Base-by-base conservation (phyloP, 257 asterid species). In the Rhazya stricta region DNA sequence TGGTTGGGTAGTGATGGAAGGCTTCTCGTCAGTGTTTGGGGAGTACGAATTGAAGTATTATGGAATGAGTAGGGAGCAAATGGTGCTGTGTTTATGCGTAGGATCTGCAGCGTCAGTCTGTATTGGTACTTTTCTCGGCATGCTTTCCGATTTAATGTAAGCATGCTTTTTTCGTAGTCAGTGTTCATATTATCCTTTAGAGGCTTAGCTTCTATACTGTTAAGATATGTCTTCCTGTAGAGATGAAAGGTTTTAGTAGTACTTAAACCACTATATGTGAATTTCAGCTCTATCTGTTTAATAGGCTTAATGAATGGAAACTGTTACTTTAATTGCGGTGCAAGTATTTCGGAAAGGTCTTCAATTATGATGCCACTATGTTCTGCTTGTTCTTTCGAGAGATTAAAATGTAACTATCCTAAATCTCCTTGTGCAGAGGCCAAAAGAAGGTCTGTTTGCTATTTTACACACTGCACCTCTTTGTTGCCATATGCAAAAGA, bases 91-190 rank as follows among this genome's bases (percentile, higher is more conserved):
- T 43, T 61, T 94, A 56, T 85, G 89, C 36, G 71, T 88, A 78
- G 97, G 96, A 85, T 90, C 78, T 56, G 86, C 87, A 29, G 79
- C 81, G 58, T 84, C 97, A 74, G 75, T 88, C 80, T 85, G 86
- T 30, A 41, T 87, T 45, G 96, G 95, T 79, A 82, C 88, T 80
- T 86, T 85, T 77, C 89, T 94, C 16, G 99, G 99, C 43, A 66
- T 86, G 72, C 79, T 89, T 67, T 92, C 96, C 48, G 97, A 94
- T 86, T 66, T 91, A 74, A 69, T 91, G 99, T 95, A 84, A 92
- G 97, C 79, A 9, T 57, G 51, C 48, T 72, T 78, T 48, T 61
- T 37, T 27, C 61, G 18, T 19, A n/a, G 18, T 23, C 65, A 71
- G 37, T 75, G 36, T 53, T 45, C 51, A 36, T 76, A 23, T 72